Conservation (phyloP, 225 moss, liverwort and hornwort species). For the Physcomitrium patens region DNA sequence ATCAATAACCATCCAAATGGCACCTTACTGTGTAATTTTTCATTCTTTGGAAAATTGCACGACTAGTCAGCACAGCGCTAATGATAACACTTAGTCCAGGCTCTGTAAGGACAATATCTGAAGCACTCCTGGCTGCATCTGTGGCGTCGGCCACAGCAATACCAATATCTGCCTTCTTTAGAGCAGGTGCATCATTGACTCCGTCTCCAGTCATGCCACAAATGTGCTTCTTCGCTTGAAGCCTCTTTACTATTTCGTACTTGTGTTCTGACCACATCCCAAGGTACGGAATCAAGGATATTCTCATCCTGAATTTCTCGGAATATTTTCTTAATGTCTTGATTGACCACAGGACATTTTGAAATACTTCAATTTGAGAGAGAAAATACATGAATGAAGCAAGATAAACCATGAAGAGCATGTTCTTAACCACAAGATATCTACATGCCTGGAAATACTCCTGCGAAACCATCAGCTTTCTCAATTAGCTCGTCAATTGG, state of each 20-base stretch:
- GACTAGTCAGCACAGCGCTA: conserved; percentile 67
- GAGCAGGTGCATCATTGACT: conserved; percentile 78
- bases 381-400: too few species aligned
- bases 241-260: conserved; percentile 70
- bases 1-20: neutral
- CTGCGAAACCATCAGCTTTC: conserved; percentile 78
- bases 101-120: conserved; percentile 79
- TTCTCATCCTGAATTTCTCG: too few species aligned
- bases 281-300: neutral
- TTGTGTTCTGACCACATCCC: conserved; percentile 61
- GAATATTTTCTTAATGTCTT: neutral
- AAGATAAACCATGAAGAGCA: too few species aligned
- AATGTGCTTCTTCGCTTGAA: conserved; percentile 64
- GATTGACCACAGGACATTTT: neutral
- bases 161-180: conserved; percentile 80
- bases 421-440: neutral
- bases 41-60: conserved; percentile 76
- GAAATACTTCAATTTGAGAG: too few species aligned
- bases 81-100: conserved; percentile 81
- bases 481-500: conserved; percentile 68
- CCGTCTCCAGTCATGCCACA: conserved; percentile 86
- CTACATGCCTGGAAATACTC: conserved; percentile 60
- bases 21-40: conserved; percentile 65
- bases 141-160: conserved; percentile 81
- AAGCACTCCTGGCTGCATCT: conserved; percentile 74